These are phyloP conservation scores for Eucalyptus cloeziana DNA, from an alignment of 345 rosid genomes.

Conservation along the genomic window DNA sequence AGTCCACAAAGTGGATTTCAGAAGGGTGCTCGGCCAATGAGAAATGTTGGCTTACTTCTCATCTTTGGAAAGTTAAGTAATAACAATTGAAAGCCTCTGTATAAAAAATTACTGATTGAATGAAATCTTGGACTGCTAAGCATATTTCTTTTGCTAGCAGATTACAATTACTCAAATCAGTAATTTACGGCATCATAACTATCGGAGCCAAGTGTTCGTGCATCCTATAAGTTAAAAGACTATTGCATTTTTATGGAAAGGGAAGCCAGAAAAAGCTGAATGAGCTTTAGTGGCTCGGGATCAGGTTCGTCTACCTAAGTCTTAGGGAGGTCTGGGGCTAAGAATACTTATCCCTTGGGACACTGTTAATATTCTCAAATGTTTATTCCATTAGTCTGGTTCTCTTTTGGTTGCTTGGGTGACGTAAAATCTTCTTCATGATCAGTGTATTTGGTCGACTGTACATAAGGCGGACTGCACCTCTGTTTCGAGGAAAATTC, in stretches of 20 bases:
- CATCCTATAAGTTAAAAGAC: neutral
- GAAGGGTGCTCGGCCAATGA: neutral
- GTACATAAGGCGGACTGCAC: neutral
- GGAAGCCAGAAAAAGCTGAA: neutral
- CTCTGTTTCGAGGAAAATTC: neutral
- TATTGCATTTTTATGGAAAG: neutral
- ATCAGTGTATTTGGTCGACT: neutral
- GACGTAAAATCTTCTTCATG: neutral
- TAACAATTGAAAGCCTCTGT: neutral
- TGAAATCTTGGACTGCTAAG: neutral
- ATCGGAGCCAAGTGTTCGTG: neutral
- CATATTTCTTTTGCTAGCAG: neutral
- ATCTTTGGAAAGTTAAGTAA: neutral
- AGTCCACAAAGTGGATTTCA: neutral
- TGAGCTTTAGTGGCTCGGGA: neutral
- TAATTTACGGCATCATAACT: neutral
- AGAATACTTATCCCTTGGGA: neutral
- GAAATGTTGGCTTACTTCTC: neutral
- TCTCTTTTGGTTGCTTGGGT: neutral
- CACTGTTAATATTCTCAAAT: neutral
- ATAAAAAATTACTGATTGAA: neutral
- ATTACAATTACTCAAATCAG: neutral
- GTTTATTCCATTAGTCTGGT: neutral
- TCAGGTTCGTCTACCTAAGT: neutral
- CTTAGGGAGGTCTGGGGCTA: neutral